phyloP scores from a whole-genome alignment of 169 alveolate genomes.

The Plasmodium adleri region DNA sequence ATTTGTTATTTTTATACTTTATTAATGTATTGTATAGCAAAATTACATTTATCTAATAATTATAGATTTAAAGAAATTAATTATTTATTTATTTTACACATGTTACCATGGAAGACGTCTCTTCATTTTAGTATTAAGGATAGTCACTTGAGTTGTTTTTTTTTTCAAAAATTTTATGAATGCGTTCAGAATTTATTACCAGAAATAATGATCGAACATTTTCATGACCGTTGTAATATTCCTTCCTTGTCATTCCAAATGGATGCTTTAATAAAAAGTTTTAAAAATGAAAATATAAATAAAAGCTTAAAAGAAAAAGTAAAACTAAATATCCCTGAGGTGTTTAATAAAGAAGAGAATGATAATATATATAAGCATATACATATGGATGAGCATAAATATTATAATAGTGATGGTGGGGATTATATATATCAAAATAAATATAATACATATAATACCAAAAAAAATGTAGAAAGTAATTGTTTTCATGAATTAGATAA shows the following conservation, averaged over 20 bases:
- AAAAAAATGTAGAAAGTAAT: background rate
- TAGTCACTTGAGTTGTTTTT: constrained; percentile 40
- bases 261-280: background rate
- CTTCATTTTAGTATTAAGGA: constrained; percentile 19
- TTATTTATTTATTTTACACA: constrained; percentile 38
- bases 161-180: constrained; percentile 72
- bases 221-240: background rate
- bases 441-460: background rate
- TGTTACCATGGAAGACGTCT: constrained; percentile 39
- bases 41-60: constrained; percentile 24
- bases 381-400: too few species aligned
- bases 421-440: background rate
- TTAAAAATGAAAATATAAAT: background rate
- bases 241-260: background rate
- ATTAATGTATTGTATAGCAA: constrained; percentile 29
- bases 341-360: background rate
- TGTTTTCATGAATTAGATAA: background rate
- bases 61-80: constrained; percentile 65
- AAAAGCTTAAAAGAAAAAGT: background rate
- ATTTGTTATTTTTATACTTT: constrained; percentile 50
- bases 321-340: background rate
- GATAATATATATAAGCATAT: too few species aligned
- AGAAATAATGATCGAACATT: constrained; percentile 43
- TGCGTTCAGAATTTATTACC: constrained; percentile 60
- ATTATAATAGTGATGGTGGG: too few species aligned